phyloP scores from a whole-genome alignment of 2,329 filamentous ascomycete species.

The Colletotrichum zoysiae region DNA sequence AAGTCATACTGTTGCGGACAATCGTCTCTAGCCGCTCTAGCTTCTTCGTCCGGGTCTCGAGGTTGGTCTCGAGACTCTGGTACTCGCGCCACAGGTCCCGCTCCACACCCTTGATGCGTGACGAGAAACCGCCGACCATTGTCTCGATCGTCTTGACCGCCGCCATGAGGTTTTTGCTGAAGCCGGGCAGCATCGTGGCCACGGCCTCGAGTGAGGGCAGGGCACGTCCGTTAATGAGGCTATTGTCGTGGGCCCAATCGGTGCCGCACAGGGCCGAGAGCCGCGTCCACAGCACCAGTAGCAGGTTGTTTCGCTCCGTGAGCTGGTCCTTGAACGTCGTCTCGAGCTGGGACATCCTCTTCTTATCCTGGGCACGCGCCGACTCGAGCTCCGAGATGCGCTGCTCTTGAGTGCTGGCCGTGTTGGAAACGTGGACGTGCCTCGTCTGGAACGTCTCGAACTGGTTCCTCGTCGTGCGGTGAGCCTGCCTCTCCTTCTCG shows the following conservation, averaged over 20 bases:
- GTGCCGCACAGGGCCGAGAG: conserved; percentile 87
- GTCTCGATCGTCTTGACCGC: conserved; percentile 90
- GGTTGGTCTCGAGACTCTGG: conserved; percentile 82
- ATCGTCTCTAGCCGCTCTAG: conserved; percentile 88
- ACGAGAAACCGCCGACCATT: conserved; percentile 82
- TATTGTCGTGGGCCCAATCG: conserved; percentile 93
- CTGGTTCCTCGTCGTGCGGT: conserved; percentile 87
- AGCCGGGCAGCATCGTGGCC: conserved; percentile 85
- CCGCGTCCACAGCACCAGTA: conserved; percentile 91
- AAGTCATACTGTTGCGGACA: conserved; percentile 74
- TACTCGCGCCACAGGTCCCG: conserved; percentile 93
- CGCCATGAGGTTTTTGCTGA: conserved; percentile 88
- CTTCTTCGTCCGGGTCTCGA: conserved; percentile 84
- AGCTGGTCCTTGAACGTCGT: conserved; percentile 87
- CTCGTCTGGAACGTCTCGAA: conserved; percentile 91
- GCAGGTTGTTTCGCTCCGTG: conserved; percentile 86
- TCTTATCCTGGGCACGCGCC: conserved; percentile 81
- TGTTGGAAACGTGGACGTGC: conserved; percentile 87
- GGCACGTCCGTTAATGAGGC: conserved; percentile 86
- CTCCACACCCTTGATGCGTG: conserved; percentile 86
- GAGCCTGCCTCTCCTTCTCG: conserved; percentile 88
- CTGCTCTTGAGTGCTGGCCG: conserved; percentile 85
- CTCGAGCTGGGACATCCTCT: conserved; percentile 81
- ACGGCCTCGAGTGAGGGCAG: conserved; percentile 89
- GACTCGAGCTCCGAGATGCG: conserved; percentile 89